phyloP scores from a whole-genome alignment of 2,329 filamentous ascomycete genomes.

The Capronia coronata region DNA sequence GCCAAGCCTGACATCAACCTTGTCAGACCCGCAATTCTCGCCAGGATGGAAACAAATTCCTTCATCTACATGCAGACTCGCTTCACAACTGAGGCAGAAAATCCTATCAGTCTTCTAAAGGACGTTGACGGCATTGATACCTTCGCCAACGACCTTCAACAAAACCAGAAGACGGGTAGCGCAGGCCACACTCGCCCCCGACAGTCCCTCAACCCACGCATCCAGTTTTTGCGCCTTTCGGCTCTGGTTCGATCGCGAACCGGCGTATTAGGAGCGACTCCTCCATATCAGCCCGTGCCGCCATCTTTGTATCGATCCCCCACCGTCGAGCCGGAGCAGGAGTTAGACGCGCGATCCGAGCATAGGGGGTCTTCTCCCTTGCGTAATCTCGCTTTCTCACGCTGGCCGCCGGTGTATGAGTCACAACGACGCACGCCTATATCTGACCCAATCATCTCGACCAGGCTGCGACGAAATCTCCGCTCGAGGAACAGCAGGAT shows the following conservation, averaged over 20 bases:
- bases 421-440: conserved; percentile 12
- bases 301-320: conserved; percentile 20
- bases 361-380: conserved; percentile 20
- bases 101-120: conserved; percentile 22
- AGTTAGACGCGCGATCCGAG: neutral
- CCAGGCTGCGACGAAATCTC: neutral
- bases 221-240: conserved; percentile 25
- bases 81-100: conserved; percentile 15
- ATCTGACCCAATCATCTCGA: neutral
- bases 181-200: conserved; percentile 2
- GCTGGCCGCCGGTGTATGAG: conserved; percentile 16
- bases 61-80: conserved; percentile 24
- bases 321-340: conserved; percentile 12
- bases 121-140: conserved; percentile 24
- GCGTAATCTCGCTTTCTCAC: conserved; percentile 24
- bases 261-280: conserved; percentile 24
- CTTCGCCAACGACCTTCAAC: conserved; percentile 15
- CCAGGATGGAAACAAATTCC: conserved; percentile 15
- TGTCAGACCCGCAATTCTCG: conserved; percentile 17
- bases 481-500: conserved; percentile 21
- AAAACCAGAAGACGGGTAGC: conserved; percentile 19
- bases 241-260: conserved; percentile 18
- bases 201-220: conserved; percentile 21
- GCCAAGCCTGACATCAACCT: conserved; percentile 17
- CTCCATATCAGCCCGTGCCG: conserved; percentile 24